phyloP scores from a whole-genome alignment of 1,284 basidiomycete genomes.

The Earliella scabrosa region DNA sequence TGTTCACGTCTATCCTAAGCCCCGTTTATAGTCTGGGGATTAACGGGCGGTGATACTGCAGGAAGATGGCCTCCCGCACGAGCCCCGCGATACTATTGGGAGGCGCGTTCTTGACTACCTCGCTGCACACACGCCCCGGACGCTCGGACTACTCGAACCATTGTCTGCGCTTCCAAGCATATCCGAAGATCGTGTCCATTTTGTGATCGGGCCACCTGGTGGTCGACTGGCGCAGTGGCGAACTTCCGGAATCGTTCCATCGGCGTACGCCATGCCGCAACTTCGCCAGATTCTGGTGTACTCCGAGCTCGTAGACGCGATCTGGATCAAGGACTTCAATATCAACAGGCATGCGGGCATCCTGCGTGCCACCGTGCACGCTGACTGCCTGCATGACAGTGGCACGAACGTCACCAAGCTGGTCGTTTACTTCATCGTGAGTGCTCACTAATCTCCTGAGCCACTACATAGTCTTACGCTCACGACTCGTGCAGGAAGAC shows the following conservation, averaged over 20 bases:
- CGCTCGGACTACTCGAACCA: not conserved
- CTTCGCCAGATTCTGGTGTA: not conserved
- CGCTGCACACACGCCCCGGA: not conserved
- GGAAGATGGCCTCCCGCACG: not conserved
- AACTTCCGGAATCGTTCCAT: no score
- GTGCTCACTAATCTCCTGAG: not conserved
- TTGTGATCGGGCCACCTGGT: slow-evolving; percentile 10
- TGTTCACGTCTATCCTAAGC: not conserved
- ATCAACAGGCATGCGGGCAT: not conserved
- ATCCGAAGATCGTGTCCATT: slow-evolving; percentile 26
- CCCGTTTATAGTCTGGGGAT: not conserved
- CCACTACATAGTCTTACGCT: not conserved
- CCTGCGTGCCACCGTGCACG: not conserved
- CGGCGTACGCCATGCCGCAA: no score
- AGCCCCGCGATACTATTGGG: not conserved
- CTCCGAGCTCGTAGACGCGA: not conserved
- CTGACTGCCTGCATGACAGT: not conserved
- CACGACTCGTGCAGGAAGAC: not conserved
- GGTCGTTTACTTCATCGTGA: not conserved
- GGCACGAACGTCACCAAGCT: not conserved
- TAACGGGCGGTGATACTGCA: not conserved
- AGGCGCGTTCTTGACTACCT: not conserved
- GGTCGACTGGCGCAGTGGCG: no score
- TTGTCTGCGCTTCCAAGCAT: slow-evolving; percentile 21
- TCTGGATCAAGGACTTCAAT: not conserved